These are phyloP conservation scores for Naematelia encephala DNA, from an alignment of 768 basidiomycete species.

Conservation along the genomic window DNA sequence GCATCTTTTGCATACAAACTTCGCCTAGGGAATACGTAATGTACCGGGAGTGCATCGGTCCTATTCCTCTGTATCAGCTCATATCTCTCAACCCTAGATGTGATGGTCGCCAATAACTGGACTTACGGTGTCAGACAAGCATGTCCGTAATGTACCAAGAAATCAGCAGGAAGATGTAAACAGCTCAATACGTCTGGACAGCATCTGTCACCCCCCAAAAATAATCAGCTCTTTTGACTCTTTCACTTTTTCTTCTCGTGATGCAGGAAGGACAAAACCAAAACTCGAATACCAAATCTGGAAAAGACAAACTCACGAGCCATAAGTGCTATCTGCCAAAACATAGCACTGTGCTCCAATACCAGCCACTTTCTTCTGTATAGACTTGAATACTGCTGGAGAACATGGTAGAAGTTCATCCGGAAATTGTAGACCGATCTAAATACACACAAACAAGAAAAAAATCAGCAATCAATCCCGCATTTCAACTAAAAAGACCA, in stretches of 20 bases:
- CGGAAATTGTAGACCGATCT: conserved; percentile 87
- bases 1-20: conserved; percentile 57
- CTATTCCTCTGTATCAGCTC: conserved; percentile 52
- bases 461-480: conserved; percentile 2
- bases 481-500: neutral
- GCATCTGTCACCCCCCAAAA: conserved; percentile 64
- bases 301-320: conserved; percentile 62
- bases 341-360: conserved; percentile 68
- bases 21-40: conserved; percentile 84
- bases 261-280: no score
- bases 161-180: conserved; percentile 86
- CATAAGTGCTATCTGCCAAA: conserved; percentile 96
- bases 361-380: conserved; percentile 56
- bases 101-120: neutral
- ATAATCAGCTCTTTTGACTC: neutral
- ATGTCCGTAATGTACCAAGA: conserved; percentile 91
- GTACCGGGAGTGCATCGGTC: conserved; percentile 78
- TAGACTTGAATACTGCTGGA: conserved; percentile 70
- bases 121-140: conserved; percentile 88
- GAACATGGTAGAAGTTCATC: conserved; percentile 85
- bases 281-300: no score
- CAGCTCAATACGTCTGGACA: conserved; percentile 96
- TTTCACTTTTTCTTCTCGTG: no score
- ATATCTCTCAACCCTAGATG: neutral
- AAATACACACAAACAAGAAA: neutral